phyloP scores from a whole-genome alignment of 352 stramenopile genomes.

The Halophytophthora polymorphica region DNA sequence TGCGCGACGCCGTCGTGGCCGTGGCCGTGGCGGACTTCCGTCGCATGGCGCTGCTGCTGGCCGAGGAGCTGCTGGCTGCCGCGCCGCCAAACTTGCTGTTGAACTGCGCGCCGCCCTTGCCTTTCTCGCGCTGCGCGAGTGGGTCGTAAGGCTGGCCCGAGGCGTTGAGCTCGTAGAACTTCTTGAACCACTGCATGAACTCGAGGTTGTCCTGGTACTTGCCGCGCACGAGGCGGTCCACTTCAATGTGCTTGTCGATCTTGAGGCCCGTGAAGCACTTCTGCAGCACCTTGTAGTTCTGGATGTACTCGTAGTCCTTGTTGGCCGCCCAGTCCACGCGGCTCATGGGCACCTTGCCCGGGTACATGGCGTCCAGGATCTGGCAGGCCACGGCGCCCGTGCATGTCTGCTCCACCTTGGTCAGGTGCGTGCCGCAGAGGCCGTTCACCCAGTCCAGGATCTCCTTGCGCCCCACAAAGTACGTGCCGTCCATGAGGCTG shows the following conservation, averaged over 20 bases:
- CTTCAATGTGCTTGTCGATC: slow-evolving; percentile 96
- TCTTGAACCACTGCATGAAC: slow-evolving; percentile 99
- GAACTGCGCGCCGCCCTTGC: slow-evolving; percentile 91
- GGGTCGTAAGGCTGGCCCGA: slow-evolving; percentile 92
- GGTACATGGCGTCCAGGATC: slow-evolving; percentile 95
- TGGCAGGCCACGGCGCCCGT: slow-evolving; percentile 97
- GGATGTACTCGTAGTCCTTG: slow-evolving; percentile 97
- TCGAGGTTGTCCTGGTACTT: slow-evolving; percentile 99
- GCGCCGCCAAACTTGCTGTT: slow-evolving; percentile 61
- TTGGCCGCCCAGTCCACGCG: slow-evolving; percentile 98
- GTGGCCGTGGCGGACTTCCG: slow-evolving; percentile 35
- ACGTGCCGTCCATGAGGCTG: slow-evolving; percentile 96
- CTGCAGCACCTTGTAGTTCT: slow-evolving; percentile 99
- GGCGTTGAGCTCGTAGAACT: slow-evolving; percentile 91
- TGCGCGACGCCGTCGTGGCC: slow-evolving; percentile 20
- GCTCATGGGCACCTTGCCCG: slow-evolving; percentile 94
- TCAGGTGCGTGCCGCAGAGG: slow-evolving; percentile 91
- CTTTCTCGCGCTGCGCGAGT: slow-evolving; percentile 87
- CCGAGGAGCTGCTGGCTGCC: slow-evolving; percentile 5
- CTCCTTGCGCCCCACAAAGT: slow-evolving; percentile 96
- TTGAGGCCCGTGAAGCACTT: slow-evolving; percentile 95
- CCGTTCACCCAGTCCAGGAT: slow-evolving; percentile 99
- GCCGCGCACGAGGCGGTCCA: slow-evolving; percentile 96
- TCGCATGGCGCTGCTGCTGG: slow-evolving; percentile 25
- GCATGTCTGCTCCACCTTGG: slow-evolving; percentile 97